phyloP scores from a whole-genome alignment of 2,329 filamentous ascomycete genomes.

The Phyllachora maydis region DNA sequence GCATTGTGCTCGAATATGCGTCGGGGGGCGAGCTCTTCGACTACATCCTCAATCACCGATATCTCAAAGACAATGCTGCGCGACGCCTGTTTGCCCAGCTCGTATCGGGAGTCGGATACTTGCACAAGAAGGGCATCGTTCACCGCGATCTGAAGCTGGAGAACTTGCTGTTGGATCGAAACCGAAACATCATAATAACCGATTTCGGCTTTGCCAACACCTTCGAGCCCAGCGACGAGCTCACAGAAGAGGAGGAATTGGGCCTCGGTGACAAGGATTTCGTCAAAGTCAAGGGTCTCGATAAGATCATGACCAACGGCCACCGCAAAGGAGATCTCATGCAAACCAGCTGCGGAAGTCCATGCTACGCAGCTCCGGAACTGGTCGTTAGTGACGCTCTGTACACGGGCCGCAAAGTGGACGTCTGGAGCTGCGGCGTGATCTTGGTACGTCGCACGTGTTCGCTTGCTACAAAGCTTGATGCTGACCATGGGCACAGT shows the following conservation, averaged over 20 bases:
- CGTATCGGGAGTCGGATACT: constrained; percentile 86
- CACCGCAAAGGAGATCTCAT: constrained; percentile 80
- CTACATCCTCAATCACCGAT: constrained; percentile 92
- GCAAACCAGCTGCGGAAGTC: constrained; percentile 97
- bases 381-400: constrained; percentile 92
- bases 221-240: constrained; percentile 74
- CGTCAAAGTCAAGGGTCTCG: constrained; percentile 70
- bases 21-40: constrained; percentile 96
- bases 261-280: constrained; percentile 74
- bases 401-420: constrained; percentile 93
- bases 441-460: constrained; percentile 62
- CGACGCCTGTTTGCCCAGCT: constrained; percentile 86
- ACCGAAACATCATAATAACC: constrained; percentile 98
- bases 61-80: constrained; percentile 83
- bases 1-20: constrained; percentile 94
- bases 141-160: constrained; percentile 94
- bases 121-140: constrained; percentile 97
- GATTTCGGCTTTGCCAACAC: constrained; percentile 99
- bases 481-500: too few species aligned
- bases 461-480: too few species aligned
- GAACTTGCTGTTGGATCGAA: constrained; percentile 83
- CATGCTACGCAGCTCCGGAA: constrained; percentile 93
- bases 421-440: constrained; percentile 98
- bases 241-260: constrained; percentile 77
- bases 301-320: constrained; percentile 55